Percentiles rank a stretch among this genome's conserved stretches.
Evolutionary conservation across 2,329 filamentous ascomycete genomes (phyloP).

Genomic region (Diaporthe destruens): DNA sequence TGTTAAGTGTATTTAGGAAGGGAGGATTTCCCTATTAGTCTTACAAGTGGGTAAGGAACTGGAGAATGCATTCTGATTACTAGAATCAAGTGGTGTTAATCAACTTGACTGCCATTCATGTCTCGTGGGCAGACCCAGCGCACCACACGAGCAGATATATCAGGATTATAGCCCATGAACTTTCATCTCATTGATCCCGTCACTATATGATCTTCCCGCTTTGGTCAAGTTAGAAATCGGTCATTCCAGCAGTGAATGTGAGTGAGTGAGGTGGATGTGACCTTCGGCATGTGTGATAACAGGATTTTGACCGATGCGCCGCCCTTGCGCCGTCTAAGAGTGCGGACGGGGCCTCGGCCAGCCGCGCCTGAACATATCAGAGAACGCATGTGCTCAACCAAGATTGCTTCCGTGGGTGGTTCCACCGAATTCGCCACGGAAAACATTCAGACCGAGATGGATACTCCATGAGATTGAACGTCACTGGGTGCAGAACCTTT

Average conservation of each 20-base stretch:
- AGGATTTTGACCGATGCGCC: not conserved
- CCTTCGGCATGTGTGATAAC: not conserved
- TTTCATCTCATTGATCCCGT: too few species aligned
- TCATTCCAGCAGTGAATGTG: not conserved
- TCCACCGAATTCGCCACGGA: too few species aligned
- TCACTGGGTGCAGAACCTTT: constrained; percentile 28
- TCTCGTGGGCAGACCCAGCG: not conserved
- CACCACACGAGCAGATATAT: not conserved
- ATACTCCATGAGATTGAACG: not conserved
- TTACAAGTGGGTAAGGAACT: too few species aligned
- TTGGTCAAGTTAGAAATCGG: not conserved
- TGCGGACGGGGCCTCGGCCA: not conserved
- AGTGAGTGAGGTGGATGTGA: not conserved
- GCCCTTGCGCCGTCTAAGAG: too few species aligned
- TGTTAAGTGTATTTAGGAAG: too few species aligned
- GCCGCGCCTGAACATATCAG: not conserved
- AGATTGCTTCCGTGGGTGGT: not conserved
- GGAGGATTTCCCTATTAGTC: too few species aligned
- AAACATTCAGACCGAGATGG: not conserved
- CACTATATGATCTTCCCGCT: not conserved
- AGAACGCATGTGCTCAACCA: too few species aligned
- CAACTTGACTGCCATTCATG: not conserved
- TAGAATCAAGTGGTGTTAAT: not conserved
- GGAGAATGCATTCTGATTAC: too few species aligned
- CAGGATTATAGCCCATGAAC: not conserved